A percentile compares a stretch with the other conserved stretches of the same genome.
Evolutionary conservation across 139 green algal genomes (phyloP).

Genomic region (Asterochloris sp.): DNA sequence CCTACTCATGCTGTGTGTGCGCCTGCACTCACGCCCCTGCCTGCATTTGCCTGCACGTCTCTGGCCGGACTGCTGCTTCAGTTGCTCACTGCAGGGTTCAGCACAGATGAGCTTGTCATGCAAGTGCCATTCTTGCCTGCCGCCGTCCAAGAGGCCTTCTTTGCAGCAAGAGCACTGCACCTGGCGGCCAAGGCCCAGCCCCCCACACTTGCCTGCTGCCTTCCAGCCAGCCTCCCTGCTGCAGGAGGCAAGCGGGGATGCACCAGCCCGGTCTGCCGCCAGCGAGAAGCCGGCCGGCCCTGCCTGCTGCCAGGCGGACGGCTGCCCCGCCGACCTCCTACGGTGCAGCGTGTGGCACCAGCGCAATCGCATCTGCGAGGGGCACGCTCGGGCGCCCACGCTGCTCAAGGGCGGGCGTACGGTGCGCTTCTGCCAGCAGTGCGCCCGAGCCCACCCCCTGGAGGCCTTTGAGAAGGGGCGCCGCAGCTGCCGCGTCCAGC

Average conservation of each 20-base stretch:
- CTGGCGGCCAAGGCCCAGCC: not conserved
- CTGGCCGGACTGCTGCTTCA: not conserved
- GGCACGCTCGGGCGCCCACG: slow-evolving; percentile 49
- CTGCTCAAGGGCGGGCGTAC: slow-evolving; percentile 1
- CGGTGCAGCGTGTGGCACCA: slow-evolving; percentile 70
- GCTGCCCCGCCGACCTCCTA: slow-evolving; percentile 50
- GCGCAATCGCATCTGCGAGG: slow-evolving; percentile 67
- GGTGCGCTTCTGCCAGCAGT: slow-evolving; percentile 83
- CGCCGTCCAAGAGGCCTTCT: not conserved
- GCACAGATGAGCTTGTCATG: not conserved
- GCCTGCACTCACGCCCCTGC: not conserved
- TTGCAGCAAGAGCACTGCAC: not conserved
- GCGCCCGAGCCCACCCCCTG: slow-evolving; percentile 75
- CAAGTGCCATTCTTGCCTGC: not conserved
- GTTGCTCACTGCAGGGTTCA: not conserved
- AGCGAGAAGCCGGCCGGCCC: no score
- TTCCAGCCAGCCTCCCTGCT: not conserved
- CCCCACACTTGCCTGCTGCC: not conserved
- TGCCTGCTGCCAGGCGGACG: slow-evolving; percentile 44
- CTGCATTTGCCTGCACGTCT: not conserved
- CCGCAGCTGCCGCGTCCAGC: slow-evolving; percentile 71
- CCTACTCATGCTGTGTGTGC: not conserved
- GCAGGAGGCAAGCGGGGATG: no score
- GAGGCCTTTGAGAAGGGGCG: slow-evolving; percentile 71
- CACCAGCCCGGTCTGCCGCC: no score